Conservation (phyloP, 495 filamentous ascomycete genomes). For the Geopyxis carbonaria region DNA sequence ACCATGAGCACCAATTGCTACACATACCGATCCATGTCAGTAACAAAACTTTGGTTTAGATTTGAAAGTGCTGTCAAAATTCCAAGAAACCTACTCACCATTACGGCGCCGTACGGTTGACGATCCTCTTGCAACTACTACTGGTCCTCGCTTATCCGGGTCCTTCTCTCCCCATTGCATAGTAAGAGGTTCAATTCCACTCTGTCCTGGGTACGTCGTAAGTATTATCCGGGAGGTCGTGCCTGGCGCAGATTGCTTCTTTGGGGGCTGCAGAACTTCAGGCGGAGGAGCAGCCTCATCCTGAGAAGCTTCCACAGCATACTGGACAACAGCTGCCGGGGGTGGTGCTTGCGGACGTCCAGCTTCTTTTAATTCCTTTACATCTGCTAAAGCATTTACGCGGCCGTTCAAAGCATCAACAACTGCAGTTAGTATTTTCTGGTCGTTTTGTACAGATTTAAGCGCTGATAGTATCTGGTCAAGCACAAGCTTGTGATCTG, state of each 20-base stretch:
- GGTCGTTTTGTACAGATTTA: conserved; percentile 37
- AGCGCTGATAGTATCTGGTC: conserved; percentile 37
- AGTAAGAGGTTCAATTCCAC: conserved; percentile 74
- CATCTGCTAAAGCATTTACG: conserved; percentile 41
- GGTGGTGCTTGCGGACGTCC: conserved; percentile 11
- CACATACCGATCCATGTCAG: conserved; percentile 2
- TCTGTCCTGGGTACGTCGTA: conserved; percentile 80
- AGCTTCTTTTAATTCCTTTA: conserved; percentile 37
- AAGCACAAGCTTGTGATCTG: conserved; percentile 18
- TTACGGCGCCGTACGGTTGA: conserved; percentile 73
- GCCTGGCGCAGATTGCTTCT: conserved; percentile 24
- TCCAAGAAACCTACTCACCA: conserved; percentile 34
- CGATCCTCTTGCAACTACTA: conserved; percentile 67
- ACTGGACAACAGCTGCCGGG: background rate
- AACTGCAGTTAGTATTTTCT: conserved; percentile 40
- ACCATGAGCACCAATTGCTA: conserved; percentile 65
- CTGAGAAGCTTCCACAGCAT: background rate
- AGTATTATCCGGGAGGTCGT: conserved; percentile 48
- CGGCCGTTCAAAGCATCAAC: conserved; percentile 51
- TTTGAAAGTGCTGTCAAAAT: background rate
- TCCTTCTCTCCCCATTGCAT: conserved; percentile 79
- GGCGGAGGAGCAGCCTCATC: conserved; percentile 11
- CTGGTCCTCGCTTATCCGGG: conserved; percentile 57
- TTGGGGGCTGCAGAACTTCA: conserved; percentile 10
- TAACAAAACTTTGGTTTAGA: background rate